Percentiles rank a stretch among this genome's conserved stretches.
phyloP scores from a whole-genome alignment of 257 asterid species.

The Solanum piurae region DNA sequence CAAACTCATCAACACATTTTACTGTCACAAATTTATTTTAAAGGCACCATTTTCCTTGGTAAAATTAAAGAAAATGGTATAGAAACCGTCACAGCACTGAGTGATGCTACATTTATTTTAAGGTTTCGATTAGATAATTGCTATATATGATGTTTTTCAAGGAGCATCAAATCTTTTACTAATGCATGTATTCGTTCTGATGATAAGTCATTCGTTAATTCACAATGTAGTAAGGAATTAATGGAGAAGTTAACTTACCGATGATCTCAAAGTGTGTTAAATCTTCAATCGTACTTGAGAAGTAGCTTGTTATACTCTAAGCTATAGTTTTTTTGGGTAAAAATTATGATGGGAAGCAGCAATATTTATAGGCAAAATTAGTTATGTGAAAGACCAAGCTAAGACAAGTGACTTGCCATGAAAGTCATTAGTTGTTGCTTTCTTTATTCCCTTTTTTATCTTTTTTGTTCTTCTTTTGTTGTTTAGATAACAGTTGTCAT shows the following conservation, averaged over 20 bases:
- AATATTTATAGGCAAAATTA: background rate
- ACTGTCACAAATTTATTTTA: background rate
- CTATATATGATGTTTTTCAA: background rate
- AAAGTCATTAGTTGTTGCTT: background rate
- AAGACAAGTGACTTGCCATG: slow-evolving; percentile 3
- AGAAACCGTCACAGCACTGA: background rate
- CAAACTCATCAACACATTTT: background rate
- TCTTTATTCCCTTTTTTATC: background rate
- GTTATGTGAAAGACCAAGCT: background rate
- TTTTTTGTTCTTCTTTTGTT: background rate
- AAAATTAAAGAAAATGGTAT: background rate
- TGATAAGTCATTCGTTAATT: background rate
- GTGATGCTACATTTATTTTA: background rate
- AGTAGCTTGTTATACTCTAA: background rate
- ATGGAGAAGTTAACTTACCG: background rate
- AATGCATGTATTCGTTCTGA: background rate
- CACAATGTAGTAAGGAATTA: background rate
- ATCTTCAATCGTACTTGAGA: background rate
- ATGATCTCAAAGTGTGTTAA: background rate
- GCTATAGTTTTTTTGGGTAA: background rate
- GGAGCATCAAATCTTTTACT: background rate
- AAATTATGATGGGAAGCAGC: background rate
- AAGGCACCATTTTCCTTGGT: background rate
- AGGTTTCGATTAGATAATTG: background rate
- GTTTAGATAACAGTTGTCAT: background rate